These are phyloP conservation scores for Malania oleifera DNA, from an alignment of 164 flowering plant genomes.

Conservation along the genomic window DNA sequence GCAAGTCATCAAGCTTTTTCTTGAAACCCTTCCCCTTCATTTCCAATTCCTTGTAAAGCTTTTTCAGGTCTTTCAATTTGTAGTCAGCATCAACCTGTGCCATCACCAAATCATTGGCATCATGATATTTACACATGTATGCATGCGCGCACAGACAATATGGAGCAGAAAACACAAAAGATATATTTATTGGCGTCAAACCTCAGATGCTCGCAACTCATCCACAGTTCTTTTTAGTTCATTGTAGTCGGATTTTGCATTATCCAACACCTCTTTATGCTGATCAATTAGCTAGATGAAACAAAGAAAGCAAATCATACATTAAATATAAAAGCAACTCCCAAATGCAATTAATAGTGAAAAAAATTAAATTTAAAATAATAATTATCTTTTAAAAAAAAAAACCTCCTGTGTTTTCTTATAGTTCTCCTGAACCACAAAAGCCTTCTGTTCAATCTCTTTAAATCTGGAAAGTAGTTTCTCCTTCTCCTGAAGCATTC, in stretches of 20 bases:
- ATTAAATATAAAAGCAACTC: background rate
- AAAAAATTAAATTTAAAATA: background rate
- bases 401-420: slow-evolving; percentile 68
- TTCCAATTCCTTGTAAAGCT: slow-evolving; percentile 70
- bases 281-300: slow-evolving; percentile 55
- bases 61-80: slow-evolving; percentile 83
- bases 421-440: slow-evolving; percentile 73
- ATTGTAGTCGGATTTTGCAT: slow-evolving; percentile 69
- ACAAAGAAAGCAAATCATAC: slow-evolving; percentile 5
- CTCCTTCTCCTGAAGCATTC: slow-evolving; percentile 52
- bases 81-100: slow-evolving; percentile 83
- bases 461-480: slow-evolving; percentile 47
- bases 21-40: slow-evolving; percentile 64
- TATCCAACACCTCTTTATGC: slow-evolving; percentile 68
- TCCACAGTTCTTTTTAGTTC: slow-evolving; percentile 60
- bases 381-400: no score
- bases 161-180: background rate
- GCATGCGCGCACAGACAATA: background rate
- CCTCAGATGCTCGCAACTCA: slow-evolving; percentile 80
- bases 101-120: slow-evolving; percentile 2
- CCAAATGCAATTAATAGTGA: background rate
- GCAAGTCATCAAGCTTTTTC: slow-evolving; percentile 72
- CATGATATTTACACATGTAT: background rate
- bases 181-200: slow-evolving; percentile 13
- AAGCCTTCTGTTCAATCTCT: slow-evolving; percentile 79